Conservation (phyloP, 208 protist species). For the Borovskyia barvae region DNA sequence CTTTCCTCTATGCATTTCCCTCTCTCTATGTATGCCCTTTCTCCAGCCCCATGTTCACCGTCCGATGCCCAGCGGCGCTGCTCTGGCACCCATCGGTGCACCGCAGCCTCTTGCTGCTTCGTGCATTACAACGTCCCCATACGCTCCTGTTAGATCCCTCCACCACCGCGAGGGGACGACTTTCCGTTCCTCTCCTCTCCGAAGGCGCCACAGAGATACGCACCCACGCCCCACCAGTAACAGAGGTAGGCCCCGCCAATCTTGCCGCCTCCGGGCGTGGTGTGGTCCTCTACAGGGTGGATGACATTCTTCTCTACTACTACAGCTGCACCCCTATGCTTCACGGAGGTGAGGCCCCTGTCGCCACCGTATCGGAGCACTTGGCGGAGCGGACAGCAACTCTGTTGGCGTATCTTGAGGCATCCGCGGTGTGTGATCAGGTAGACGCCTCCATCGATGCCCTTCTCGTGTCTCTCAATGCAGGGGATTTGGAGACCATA, state of each 20-base stretch:
- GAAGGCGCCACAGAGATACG: conserved; percentile 23
- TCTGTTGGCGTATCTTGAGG: conserved; percentile 52
- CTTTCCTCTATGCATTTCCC: too few species aligned
- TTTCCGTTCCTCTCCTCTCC: conserved; percentile 25
- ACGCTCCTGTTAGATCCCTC: conserved; percentile 46
- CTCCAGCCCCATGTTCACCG: conserved; percentile 69
- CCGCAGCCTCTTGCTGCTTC: conserved; percentile 70
- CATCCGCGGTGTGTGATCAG: conserved; percentile 37
- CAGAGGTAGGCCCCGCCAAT: background rate
- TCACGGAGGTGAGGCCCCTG: background rate
- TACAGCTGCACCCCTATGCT: too few species aligned
- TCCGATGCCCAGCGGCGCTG: conserved; percentile 42
- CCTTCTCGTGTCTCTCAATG: conserved; percentile 47
- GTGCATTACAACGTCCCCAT: conserved; percentile 58
- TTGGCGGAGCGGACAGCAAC: background rate
- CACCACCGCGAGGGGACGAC: conserved; percentile 1
- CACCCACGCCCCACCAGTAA: conserved; percentile 7
- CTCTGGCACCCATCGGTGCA: conserved; percentile 78
- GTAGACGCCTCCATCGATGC: conserved; percentile 45
- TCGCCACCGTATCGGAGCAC: too few species aligned
- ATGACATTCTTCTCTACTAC: conserved; percentile 59
- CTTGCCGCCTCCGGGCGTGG: background rate
- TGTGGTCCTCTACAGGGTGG: conserved; percentile 32
- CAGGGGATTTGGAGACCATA: conserved; percentile 39
- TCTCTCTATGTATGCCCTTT: too few species aligned